Base-by-base conservation (phyloP, 306 rosid genomes). In the Lotus japonicus region DNA sequence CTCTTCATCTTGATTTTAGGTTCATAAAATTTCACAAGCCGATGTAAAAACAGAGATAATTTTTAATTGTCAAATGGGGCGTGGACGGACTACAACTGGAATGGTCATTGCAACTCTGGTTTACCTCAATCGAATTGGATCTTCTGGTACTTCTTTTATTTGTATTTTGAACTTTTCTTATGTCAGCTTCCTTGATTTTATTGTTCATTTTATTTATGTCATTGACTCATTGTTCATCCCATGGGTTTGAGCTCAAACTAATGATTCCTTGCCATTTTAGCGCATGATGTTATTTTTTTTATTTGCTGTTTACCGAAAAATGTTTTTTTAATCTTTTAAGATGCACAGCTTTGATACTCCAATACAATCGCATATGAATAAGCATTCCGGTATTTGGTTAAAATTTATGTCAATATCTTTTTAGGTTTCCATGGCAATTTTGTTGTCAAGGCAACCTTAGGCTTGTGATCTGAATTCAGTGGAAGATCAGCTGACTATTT, bases 51-150 rank as follows among this genome's bases (percentile, higher is more conserved):
- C 91, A 42, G 86, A 86, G 72, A 81, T 91, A 71, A 88, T 91
- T 71, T 91, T 91, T 78, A 91, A 91, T 79, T 91, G 97, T 80
- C 97, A 91, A 91, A 91, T 91, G 97, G 97, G 97, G 57, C 97
- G 97, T 54, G 97, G 97, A 49, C 73, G 97, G 58, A 88, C 96
- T 70, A 91, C 97, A 50, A 91, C 97, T 12, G 97, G 97, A 78
- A 91, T 91, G 97, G 97, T 91, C 77, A 84, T 91, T 72, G 91
- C 97, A 61, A 91, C 97, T 81, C 77, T 91, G 85, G 75, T 86
- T 55, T 88, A 91, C 82, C 82, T 91, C 76, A 88, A 91, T 67
- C 86, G 91, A 36, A 87, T 86, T 71, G 95, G 97, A 54, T 84
- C 90, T 49, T 91, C 92, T 21, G 95, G 97, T 91, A 84, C 54